Base-by-base conservation (phyloP, 164 flowering plant genomes). In the Stephania yunnanensis region DNA sequence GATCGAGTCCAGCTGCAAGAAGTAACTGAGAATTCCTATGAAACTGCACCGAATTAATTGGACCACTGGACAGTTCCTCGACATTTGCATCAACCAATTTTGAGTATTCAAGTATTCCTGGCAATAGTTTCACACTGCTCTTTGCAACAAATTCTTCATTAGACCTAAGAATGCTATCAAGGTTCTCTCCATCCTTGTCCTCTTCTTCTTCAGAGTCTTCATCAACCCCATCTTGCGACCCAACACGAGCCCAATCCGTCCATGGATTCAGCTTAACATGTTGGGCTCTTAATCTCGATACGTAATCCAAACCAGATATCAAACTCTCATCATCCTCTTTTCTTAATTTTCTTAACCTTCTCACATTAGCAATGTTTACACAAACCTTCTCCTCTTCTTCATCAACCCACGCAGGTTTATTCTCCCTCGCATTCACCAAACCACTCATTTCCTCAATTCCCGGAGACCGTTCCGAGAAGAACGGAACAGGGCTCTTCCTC, bases 371-470 rank as follows among this genome's bases (percentile, higher is more conserved):
- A 55, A 95, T 89, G 71, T 93, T 85, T 10, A 91, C 36, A 7
- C 13, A 78, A 12, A 80, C 76, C 63, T 76, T 81, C 71, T 86
- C 84, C 82, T 93, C 97, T 76, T 93, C 97, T 30, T 91, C 97
- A 77, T 95, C 98, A 19, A 83, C 84, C 98, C 98, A 95, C 11
- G 82, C 97, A 74, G 94, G 86, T 80, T 90, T 89, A 78, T 86
- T 83, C 72, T 81, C 76, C 77, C 64, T 73, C 5, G 12, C 73
- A 81, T 52, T 74, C 87, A 30, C 71, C 45, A 10, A 77, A 61
- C n/a, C 66, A n/a, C 20, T n/a, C 9, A 7, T n/a, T 61, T 17
- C 66, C 22, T 2, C 29, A 1, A 6, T 7, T 67, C 63, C 85
- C 0, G 42, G 42, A n/a, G 90, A 80, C 11, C 80, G 76, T 68